Evolutionary conservation across 225 moss, liverwort and hornwort genomes (phyloP).

Genomic region (Bryum argenteum): DNA sequence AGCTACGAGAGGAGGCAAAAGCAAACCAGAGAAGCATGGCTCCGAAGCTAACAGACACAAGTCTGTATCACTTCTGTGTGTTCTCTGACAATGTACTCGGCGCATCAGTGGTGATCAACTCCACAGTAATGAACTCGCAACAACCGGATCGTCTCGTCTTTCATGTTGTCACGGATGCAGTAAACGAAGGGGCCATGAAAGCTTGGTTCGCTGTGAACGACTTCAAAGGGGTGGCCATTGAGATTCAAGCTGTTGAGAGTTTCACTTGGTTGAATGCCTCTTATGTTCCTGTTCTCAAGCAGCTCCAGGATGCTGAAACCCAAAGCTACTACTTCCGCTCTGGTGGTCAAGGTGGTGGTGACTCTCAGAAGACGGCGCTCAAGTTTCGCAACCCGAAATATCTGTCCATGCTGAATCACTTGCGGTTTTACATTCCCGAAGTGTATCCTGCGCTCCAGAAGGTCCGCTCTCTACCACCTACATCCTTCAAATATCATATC

Average conservation of each 20-base stretch:
- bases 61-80: slow-evolving; percentile 76
- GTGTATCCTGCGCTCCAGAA: slow-evolving; percentile 58
- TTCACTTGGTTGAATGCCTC: slow-evolving; percentile 89
- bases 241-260: slow-evolving; percentile 77
- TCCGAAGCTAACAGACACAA: slow-evolving; percentile 64
- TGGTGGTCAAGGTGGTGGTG: slow-evolving; percentile 51
- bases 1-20: slow-evolving; percentile 40
- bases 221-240: slow-evolving; percentile 72
- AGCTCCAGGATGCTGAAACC: slow-evolving; percentile 79
- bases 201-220: slow-evolving; percentile 80
- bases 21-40: slow-evolving; percentile 30
- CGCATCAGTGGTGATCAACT: slow-evolving; percentile 85
- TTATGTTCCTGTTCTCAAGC: slow-evolving; percentile 91
- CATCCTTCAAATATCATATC: slow-evolving; percentile 9
- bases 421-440: slow-evolving; percentile 68
- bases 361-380: slow-evolving; percentile 54
- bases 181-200: slow-evolving; percentile 90
- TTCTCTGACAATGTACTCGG: slow-evolving; percentile 95
- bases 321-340: slow-evolving; percentile 89
- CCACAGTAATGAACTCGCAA: slow-evolving; percentile 70
- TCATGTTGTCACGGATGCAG: slow-evolving; percentile 86
- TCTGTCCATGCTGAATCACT: slow-evolving; percentile 67
- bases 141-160: slow-evolving; percentile 75
- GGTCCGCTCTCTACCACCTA: slow-evolving; percentile 31
- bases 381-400: slow-evolving; percentile 91